A percentile compares a stretch with the other conserved stretches of the same genome.
phyloP scores from a whole-genome alignment of 139 green algal species.

The Picochlorum sp. region DNA sequence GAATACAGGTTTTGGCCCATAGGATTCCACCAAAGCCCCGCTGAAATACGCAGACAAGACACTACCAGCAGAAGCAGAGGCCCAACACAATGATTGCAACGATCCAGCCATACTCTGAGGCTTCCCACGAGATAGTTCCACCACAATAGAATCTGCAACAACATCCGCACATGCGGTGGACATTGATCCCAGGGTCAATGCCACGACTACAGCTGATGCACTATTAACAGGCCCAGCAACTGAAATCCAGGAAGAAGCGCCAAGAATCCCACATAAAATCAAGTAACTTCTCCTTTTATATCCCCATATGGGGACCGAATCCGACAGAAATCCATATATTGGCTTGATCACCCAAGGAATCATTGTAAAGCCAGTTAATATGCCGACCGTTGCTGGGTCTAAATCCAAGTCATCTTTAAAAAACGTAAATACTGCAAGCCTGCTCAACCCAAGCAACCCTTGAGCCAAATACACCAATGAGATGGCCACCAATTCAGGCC shows the following conservation, averaged over 20 bases:
- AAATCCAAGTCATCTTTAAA: slow-evolving; percentile 87
- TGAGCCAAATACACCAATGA: slow-evolving; percentile 89
- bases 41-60: slow-evolving; percentile 78
- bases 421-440: slow-evolving; percentile 78
- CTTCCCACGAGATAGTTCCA: slow-evolving; percentile 52
- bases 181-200: slow-evolving; percentile 37
- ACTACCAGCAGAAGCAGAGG: slow-evolving; percentile 57
- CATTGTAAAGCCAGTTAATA: neutral
- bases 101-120: slow-evolving; percentile 60
- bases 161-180: slow-evolving; percentile 82
- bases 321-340: slow-evolving; percentile 85
- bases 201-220: slow-evolving; percentile 37
- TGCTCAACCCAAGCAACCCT: slow-evolving; percentile 79
- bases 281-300: slow-evolving; percentile 85
- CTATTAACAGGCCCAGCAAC: slow-evolving; percentile 44
- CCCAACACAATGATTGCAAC: slow-evolving; percentile 92
- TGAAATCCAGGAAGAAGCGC: slow-evolving; percentile 47
- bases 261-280: slow-evolving; percentile 55
- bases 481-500: slow-evolving; percentile 3
- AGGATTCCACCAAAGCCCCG: slow-evolving; percentile 21
- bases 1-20: slow-evolving; percentile 51
- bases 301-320: slow-evolving; percentile 85
- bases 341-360: slow-evolving; percentile 76
- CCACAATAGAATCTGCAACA: slow-evolving; percentile 95
- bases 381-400: slow-evolving; percentile 62